Evolutionary conservation across 2,329 filamentous ascomycete species (phyloP), one percentile per base, ranked within the genome.

Genomic region (Botrytis squamosa): DNA sequence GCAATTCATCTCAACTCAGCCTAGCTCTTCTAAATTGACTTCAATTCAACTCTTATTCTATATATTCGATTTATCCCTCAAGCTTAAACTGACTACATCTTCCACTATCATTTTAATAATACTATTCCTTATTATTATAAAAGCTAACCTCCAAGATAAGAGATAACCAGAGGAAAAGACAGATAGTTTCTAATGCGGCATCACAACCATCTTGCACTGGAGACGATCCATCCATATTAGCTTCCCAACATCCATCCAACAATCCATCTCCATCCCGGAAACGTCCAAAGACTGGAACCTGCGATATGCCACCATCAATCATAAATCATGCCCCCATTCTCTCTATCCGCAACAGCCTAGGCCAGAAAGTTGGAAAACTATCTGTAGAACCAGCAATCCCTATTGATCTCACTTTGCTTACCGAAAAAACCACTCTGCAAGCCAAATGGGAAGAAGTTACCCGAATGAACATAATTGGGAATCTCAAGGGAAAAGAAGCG

Each of bases 281-380:
- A 14, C 25, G 52, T 29, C 14, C 4, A 16, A 18, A 29, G 1
- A 0, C 1, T 14, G 14, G 9, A 29, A 6, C 12, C 1, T 16
- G 3, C 52, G 1, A 29, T 29, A 16, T 18, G 0, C 10, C 0
- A n/a, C 49, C 12, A 4, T 55, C 12, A 16, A 9, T 10, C 25
- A 29, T 29, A 18, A 29, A 8, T n/a, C 6, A 55, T 18, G 0
- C 2, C 49, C 52, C n/a, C 0, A 55, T 29, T 2, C n/a, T 55
- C 6, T 7, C 12, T 29, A 55, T 29, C 2, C 52, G 29, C 44
- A 49, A 65, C 7, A 1, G 29, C n/a, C 1, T 36, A 16, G 63
- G n/a, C 14, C 42, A 18, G 36, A 65, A 49, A 49, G 9, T 65
- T 3, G n/a, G 63, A 18, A 46, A 33, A 2, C 4, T 36, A 1